These are phyloP conservation scores for Talaromyces ruber DNA, from an alignment of 495 filamentous ascomycete genomes.

Conservation along the genomic window DNA sequence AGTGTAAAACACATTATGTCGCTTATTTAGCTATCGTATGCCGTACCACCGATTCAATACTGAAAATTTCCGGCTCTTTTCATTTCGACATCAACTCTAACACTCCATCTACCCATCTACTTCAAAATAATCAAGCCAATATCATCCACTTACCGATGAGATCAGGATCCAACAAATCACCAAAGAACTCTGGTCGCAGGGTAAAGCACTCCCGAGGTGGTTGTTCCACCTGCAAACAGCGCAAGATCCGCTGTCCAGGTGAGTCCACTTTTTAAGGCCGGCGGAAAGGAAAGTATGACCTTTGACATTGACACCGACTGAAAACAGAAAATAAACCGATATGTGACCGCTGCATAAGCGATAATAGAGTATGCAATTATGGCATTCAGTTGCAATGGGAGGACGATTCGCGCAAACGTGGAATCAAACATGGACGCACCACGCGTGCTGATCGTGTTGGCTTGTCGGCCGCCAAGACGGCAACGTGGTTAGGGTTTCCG, in stretches of 20 bases:
- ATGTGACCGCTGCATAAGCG: background rate
- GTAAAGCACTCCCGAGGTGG: constrained; percentile 14
- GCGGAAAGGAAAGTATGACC: no score
- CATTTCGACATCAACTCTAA: background rate
- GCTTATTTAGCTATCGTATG: no score
- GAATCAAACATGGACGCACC: constrained; percentile 5
- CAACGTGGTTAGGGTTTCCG: constrained; percentile 1
- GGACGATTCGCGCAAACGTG: constrained; percentile 6
- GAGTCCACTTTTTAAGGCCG: background rate
- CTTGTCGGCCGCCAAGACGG: background rate
- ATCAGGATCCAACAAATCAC: background rate
- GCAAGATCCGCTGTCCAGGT: constrained; percentile 33
- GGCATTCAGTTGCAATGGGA: constrained; percentile 4
- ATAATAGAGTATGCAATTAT: constrained; percentile 1
- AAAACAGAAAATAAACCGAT: constrained; percentile 6
- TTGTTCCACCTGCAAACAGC: constrained; percentile 35
- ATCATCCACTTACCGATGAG: background rate
- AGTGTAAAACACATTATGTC: no score
- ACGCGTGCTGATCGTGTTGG: constrained; percentile 2
- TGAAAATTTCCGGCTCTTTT: background rate
- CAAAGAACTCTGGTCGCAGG: constrained; percentile 3
- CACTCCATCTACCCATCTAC: background rate
- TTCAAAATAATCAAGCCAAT: background rate
- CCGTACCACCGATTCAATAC: background rate
- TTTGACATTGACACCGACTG: background rate